These are phyloP conservation scores for Vaccinium vitisidaea DNA, from an alignment of 148 eudicot species.

Conservation along the genomic window DNA sequence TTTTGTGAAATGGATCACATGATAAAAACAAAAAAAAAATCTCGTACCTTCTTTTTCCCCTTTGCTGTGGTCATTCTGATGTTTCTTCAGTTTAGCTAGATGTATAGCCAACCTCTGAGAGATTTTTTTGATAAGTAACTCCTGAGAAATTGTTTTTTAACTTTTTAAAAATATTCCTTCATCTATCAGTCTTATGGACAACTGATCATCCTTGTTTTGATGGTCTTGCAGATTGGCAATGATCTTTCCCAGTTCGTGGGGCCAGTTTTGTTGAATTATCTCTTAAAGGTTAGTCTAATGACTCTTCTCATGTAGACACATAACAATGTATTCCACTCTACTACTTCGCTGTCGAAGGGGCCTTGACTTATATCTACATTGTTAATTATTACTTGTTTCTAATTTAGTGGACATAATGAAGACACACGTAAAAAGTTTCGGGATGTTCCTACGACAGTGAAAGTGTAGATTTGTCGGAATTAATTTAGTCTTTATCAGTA, in stretches of 20 bases:
- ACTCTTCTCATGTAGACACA: conserved; percentile 5
- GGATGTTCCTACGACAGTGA: background rate
- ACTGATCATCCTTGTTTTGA: conserved; percentile 6
- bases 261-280: conserved; percentile 52
- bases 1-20: background rate
- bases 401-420: background rate
- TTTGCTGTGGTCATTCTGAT: background rate
- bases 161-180: background rate
- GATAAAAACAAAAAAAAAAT: background rate
- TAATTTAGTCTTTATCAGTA: background rate
- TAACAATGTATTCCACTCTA: conserved; percentile 16
- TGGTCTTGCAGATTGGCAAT: conserved; percentile 43
- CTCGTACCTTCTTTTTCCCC: background rate
- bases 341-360: background rate
- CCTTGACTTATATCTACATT: background rate
- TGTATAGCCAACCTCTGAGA: background rate
- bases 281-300: conserved; percentile 37
- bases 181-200: background rate
- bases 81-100: background rate
- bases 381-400: background rate
- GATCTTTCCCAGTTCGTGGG: conserved; percentile 69
- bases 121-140: background rate
- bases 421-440: background rate
- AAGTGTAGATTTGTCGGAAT: background rate
- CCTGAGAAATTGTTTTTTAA: background rate